Conservation (phyloP, 169 alveolate genomes). For the Perkinsus chesapeaki region DNA sequence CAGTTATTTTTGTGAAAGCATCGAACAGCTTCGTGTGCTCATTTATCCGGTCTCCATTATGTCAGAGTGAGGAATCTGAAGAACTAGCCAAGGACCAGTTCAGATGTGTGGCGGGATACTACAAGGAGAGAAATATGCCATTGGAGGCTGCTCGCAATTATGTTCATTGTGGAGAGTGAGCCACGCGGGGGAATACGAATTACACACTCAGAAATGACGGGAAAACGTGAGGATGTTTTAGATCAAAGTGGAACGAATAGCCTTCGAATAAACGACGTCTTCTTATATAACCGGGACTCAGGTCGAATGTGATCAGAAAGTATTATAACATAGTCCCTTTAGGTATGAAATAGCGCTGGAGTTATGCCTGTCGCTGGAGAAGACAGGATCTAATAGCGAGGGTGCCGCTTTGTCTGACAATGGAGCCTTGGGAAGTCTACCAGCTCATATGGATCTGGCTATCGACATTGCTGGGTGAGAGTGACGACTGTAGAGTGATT, state of each 20-base stretch:
- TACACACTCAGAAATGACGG: no score
- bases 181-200: background rate
- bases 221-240: no score
- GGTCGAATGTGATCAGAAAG: no score
- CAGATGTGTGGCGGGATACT: conserved; percentile 55
- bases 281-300: no score
- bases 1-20: no score
- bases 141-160: conserved; percentile 37
- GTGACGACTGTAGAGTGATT: background rate
- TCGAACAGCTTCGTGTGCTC: no score
- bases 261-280: no score
- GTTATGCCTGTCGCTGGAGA: background rate
- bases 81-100: conserved; percentile 46
- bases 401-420: no score
- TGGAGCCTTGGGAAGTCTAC: background rate
- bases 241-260: no score
- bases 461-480: background rate
- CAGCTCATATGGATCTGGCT: background rate
- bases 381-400: background rate
- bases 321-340: background rate
- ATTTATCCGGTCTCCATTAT: no score
- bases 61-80: conserved; percentile 45
- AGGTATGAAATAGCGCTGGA: background rate
- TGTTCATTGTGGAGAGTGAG: background rate
- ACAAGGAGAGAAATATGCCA: conserved; percentile 54